phyloP scores from a whole-genome alignment of 2,329 filamentous ascomycete genomes.

The Fusarium sp. region DNA sequence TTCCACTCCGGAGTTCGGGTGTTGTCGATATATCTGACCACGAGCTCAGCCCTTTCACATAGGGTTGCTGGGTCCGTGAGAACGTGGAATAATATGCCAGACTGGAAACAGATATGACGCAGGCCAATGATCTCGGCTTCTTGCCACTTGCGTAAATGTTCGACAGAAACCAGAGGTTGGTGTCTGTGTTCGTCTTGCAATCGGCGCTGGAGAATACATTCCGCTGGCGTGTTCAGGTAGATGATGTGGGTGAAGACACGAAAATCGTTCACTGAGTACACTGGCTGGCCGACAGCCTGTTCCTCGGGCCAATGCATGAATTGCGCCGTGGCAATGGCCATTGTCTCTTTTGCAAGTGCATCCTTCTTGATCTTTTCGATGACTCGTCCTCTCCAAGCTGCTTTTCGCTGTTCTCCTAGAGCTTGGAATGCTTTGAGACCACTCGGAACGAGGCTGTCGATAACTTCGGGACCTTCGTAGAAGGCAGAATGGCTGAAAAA shows the following conservation, averaged over 20 bases:
- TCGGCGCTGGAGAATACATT: slow-evolving; percentile 53
- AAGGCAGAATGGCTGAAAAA: slow-evolving; percentile 54
- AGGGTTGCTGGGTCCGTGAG: slow-evolving; percentile 45
- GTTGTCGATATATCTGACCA: too few relatives aligned
- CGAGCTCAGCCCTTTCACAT: too few relatives aligned
- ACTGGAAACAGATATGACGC: slow-evolving; percentile 55
- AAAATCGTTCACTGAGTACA: slow-evolving; percentile 60
- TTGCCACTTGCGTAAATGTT: slow-evolving; percentile 62
- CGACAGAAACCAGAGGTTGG: slow-evolving; percentile 49
- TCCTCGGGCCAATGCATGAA: slow-evolving; percentile 64
- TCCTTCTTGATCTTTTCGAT: slow-evolving; percentile 58
- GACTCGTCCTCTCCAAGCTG: slow-evolving; percentile 55
- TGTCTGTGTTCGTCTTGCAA: slow-evolving; percentile 50
- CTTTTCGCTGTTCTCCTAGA: slow-evolving; percentile 52
- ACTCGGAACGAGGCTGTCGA: slow-evolving; percentile 56
- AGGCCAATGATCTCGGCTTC: slow-evolving; percentile 57
- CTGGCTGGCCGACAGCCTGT: slow-evolving; percentile 44
- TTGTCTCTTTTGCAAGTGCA: slow-evolving; percentile 48
- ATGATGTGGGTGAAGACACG: slow-evolving; percentile 67
- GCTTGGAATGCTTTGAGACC: slow-evolving; percentile 62
- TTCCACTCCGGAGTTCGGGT: too few relatives aligned
- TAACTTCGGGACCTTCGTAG: slow-evolving; percentile 65
- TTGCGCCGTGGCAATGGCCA: slow-evolving; percentile 66
- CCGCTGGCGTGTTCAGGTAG: slow-evolving; percentile 60
- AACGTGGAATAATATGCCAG: slow-evolving; percentile 61